A percentile compares a stretch with the other conserved stretches of the same genome.
Evolutionary conservation across 768 basidiomycete species (phyloP).

Genomic region (Xerocomellus amylosporus): DNA sequence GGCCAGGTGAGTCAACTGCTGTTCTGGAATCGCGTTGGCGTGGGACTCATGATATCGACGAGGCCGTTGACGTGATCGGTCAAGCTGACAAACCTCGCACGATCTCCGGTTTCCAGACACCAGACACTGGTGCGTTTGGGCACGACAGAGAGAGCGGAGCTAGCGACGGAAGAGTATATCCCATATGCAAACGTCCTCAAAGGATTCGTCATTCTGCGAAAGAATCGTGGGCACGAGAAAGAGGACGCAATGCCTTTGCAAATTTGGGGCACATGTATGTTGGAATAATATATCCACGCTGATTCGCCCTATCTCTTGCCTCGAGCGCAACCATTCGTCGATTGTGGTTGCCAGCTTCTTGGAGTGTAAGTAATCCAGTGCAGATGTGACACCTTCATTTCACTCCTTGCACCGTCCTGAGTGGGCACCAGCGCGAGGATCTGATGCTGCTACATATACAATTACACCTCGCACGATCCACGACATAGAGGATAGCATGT

Average conservation of each 20-base stretch:
- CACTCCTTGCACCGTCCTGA: too few relatives aligned
- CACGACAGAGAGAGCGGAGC: slow-evolving; percentile 90
- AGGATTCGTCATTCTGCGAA: slow-evolving; percentile 87
- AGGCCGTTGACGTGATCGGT: slow-evolving; percentile 97
- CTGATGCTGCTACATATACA: too few relatives aligned
- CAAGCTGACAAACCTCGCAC: slow-evolving; percentile 96
- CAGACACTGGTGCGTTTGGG: slow-evolving; percentile 94
- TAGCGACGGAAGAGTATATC: slow-evolving; percentile 96
- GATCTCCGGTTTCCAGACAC: slow-evolving; percentile 98
- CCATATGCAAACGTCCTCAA: slow-evolving; percentile 88
- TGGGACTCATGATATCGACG: background rate
- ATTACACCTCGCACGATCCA: too few relatives aligned
- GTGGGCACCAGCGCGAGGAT: too few relatives aligned
- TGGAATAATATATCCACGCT: background rate
- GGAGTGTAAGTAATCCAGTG: too few relatives aligned
- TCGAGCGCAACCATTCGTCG: too few relatives aligned
- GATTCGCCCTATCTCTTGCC: too few relatives aligned
- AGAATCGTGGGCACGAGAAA: slow-evolving; percentile 87
- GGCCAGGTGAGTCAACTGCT: slow-evolving; percentile 61
- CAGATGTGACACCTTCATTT: too few relatives aligned
- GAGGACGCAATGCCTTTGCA: slow-evolving; percentile 84
- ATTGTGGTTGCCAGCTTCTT: too few relatives aligned
- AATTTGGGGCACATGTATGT: slow-evolving; percentile 10
- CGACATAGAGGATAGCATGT: too few relatives aligned
- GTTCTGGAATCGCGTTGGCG: background rate